Base-by-base conservation (phyloP, 257 asterid species). In the Misopates orontium region DNA sequence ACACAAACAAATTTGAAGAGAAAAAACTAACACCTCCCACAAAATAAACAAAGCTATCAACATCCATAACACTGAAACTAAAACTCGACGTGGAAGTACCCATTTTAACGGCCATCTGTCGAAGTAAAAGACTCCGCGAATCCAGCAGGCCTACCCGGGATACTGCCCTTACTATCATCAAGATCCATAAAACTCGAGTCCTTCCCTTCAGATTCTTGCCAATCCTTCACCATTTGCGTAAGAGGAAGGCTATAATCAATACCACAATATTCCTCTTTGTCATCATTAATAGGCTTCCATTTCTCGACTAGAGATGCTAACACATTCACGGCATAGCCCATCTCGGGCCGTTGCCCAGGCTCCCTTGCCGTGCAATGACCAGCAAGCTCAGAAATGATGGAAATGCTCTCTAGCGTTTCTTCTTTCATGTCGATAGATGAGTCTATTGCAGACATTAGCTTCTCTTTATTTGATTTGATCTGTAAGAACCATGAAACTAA, bases 91-190 rank as follows among this genome's bases (percentile, higher is more conserved):
- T 1, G 10, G 42, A 6, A 40, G 1, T 11, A 60, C 51, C 63
- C 42, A 18, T 39, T 51, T 76, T 79, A 86, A 53, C 98, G 79
- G 41, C 96, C 96, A 69, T 91, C 98, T 1, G 80, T 78, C 4
- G 98, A 91, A n/a, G 91, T 85, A 44, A 91, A 91, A 9, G 96
- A 91, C 53, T 91, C 96, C 0, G 95, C 98, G 44, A 91, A 91
- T 45, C 98, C 98, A 7, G 87, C 83, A 42, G 96, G 96, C 10
- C 96, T 76, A 4, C 87, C 74, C 21, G 98, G 96, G 9, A 91
- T 91, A 64, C 96, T 91, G 15, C 95, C 95, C 73, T 87, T 91
- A 66, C 96, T 91, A 63, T 91, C 95, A 64, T 85, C 88, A 8
- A 91, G 82, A 25, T 82, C 90, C 81, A 88, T 22, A 24, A 56